Base-by-base conservation (phyloP, 352 stramenopile genomes). In the Phytophthora citrophthora region DNA sequence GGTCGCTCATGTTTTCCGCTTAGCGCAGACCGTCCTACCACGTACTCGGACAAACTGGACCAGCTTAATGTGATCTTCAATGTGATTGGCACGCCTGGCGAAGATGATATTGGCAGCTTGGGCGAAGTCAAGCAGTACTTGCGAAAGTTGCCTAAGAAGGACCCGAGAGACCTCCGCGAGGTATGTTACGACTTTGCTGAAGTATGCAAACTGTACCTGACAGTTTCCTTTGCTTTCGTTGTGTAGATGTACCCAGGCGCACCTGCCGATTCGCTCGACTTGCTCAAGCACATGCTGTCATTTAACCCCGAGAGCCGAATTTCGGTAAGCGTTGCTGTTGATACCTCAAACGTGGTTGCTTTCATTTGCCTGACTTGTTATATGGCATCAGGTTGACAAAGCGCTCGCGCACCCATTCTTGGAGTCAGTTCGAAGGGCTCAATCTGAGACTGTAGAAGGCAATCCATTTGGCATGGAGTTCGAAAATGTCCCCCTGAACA, bases 31-130 rank as follows among this genome's bases (percentile, higher is more conserved):
- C 81, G 84, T 5, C 85, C 88, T 7, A 91, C 83, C 40, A 94
- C 84, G 13, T 94, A 94, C 65, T 93, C 85, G 46, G 86, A 96
- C 72, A 94, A 94, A 57, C 64, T 94, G 34, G 87, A 97, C 51
- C 95, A 98, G 70, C 87, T 98, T 16, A 98, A 98, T 64, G 90
- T 98, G 45, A 98, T 98, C 59, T 98, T 98, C 61, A 94, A 97
- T 58, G 91, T 98, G 52, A 97, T 98, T 62, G 95, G 95, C 9
- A 98, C 94, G n/a, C 94, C 94, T 1, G 83, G 73, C 10, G 88
- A 96, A 63, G 73, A 97, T 5, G 95, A 98, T 53, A 95, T 96
- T 67, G 86, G 82, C 5, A 85, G 80, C 24, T 61, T 93, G 15
- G 76, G 75, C 10, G 86, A 96, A 73, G 79, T 96, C 13, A 95